Evolutionary conservation across 345 rosid genomes (phyloP).

Genomic region (Erysimum cheiranthoides): DNA sequence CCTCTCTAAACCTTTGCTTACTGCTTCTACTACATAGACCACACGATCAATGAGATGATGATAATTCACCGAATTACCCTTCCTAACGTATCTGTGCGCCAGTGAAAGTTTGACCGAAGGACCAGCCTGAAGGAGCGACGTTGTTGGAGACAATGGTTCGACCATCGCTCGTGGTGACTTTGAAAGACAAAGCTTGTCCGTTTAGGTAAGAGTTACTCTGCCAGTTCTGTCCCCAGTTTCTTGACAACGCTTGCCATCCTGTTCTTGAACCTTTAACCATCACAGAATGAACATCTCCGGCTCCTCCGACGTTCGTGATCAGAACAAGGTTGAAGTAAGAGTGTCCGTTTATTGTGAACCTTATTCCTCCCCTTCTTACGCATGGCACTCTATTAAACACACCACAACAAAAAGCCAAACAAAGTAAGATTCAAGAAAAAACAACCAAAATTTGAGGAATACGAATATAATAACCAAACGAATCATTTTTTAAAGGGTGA

Average conservation of each 20-base stretch:
- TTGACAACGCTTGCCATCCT: constrained; percentile 80
- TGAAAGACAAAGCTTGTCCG: constrained; percentile 77
- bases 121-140: constrained; percentile 73
- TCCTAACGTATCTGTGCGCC: constrained; percentile 59
- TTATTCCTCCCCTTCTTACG: constrained; percentile 68
- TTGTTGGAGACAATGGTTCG: constrained; percentile 60
- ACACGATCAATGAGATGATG: constrained; percentile 20
- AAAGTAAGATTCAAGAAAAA: neutral
- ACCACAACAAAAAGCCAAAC: neutral
- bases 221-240: constrained; percentile 94
- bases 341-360: constrained; percentile 82
- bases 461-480: too few species aligned
- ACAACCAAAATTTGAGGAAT: too few species aligned
- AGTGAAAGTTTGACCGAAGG: constrained; percentile 77
- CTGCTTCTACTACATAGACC: constrained; percentile 16
- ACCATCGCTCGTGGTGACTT: constrained; percentile 81
- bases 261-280: constrained; percentile 69
- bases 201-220: constrained; percentile 71
- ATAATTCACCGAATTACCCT: neutral
- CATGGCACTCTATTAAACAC: constrained; percentile 62
- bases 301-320: constrained; percentile 82
- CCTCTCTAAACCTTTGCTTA: constrained; percentile 17
- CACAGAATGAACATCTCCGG: constrained; percentile 74
- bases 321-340: constrained; percentile 80
- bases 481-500: too few species aligned